Base-by-base conservation (phyloP, 2,329 filamentous ascomycete genomes). In the Periconia sp. region DNA sequence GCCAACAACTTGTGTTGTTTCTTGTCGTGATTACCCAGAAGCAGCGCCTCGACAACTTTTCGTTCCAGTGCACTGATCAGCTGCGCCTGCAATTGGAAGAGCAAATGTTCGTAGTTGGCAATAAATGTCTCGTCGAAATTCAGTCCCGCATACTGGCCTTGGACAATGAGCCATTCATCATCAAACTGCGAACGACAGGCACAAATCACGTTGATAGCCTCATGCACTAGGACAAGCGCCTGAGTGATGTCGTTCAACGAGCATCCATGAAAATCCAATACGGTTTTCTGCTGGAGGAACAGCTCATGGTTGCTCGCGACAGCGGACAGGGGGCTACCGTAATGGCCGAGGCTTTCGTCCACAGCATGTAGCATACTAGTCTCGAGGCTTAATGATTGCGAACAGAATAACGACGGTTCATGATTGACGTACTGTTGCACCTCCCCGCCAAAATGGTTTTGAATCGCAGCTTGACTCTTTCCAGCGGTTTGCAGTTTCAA, bases 51-150 rank as follows among this genome's bases (percentile, higher is more conserved):
- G 11, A 70, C 52, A 5, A 60, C 64, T 50, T 70, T 71, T 48
- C 65, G 66, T 41, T 58, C 54, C 42, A 73, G 47, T 10, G 60
- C 60, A n/a, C 65, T 51, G 18, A 74, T 56, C 18, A 78, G 63
- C 53, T 69, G 64, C n/a, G 70, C 47, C 47, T 68, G 68, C 17
- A 78, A 64, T 50, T 70, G 68, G 51, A 75, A 57, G 47, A 79
- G 66, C 35, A 78, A 53, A 56, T 78, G 74, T 57, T 76, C 69
- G 52, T 78, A 73, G 59, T 78, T 79, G 17, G 76, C 75, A 43
- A 75, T 58, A 57, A 73, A 73, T 10, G 57, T 69, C 35, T 72
- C 71, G 56, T 76, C 71, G 11, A 73, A 61, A 31, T 53, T 52
- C 17, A 69, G 58, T 15, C 70, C 67, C 17, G 67, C 50, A 15